Base-by-base conservation (phyloP, 176 grass and related monocot species). In the Stipa capillata region DNA sequence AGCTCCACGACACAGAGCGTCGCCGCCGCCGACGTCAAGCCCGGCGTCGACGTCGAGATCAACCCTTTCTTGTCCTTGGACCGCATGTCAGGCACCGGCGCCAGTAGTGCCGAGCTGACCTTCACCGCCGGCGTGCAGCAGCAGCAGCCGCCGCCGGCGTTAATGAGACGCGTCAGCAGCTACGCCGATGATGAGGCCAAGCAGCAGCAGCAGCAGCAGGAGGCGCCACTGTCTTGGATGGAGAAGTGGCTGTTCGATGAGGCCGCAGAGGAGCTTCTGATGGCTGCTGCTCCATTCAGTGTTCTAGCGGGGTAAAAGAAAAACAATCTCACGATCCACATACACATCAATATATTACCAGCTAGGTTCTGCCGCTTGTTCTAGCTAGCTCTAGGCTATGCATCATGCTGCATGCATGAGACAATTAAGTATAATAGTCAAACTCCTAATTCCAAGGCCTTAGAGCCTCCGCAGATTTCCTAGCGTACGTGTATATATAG, bases 191-290 rank as follows among this genome's bases (percentile, higher is more conserved):
- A 66, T n/a, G 29, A 55, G n/a, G n/a, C 60, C 35, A 84, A 77
- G 60, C 73, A 60, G n/a, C n/a, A n/a, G n/a, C n/a, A n/a, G n/a
- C n/a, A n/a, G n/a, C 70, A 50, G 42, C 58, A 60, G 2, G 51
- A 73, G 6, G 24, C 78, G 57, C 88, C 85, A 1, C 68, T 97
- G 85, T 90, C 79, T 13, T 65, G 86, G 24, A 87, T 97, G 37
- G 93, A 97, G 79, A 88, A 88, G 74, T 97, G 93, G 93, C 72
- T 97, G 61, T 72, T 97, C 4, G 87, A 97, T 7, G 93, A 97
- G 67, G 70, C 87, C 8, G 57, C 77, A 2, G 86, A 83, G 74
- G 81, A 82, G 41, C 82, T 85, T 82, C 85, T 21, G 60, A 84
- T 11, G 85, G 32, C 27, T 68, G 77, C 82, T 91, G 66, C 85